These are phyloP conservation scores for Tephrocybe rancida DNA, from an alignment of 768 basidiomycete species.

Conservation along the genomic window DNA sequence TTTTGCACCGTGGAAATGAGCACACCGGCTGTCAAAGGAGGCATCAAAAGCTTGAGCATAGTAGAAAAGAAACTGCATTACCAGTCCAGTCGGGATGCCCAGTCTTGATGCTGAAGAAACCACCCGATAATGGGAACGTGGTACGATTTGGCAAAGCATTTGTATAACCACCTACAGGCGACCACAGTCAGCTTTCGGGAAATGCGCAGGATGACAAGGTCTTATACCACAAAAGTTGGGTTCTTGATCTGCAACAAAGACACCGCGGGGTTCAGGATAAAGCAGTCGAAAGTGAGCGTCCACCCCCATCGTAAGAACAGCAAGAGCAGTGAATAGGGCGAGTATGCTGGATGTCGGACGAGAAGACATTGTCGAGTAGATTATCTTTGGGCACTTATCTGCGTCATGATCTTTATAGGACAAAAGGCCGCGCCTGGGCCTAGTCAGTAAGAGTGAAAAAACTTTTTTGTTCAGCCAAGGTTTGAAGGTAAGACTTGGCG, in stretches of 20 bases:
- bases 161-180: constrained; percentile 57
- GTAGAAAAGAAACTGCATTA: constrained; percentile 22
- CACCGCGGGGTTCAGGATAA: constrained; percentile 71
- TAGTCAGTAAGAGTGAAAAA: background rate
- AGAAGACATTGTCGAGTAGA: background rate
- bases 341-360: constrained; percentile 32
- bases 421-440: too few species aligned
- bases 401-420: too few species aligned
- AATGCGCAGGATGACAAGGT: background rate
- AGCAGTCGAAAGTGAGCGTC: constrained; percentile 76
- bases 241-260: constrained; percentile 59
- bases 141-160: constrained; percentile 56
- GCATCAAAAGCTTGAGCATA: background rate
- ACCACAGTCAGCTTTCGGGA: background rate
- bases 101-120: constrained; percentile 59
- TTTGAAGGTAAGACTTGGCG: background rate
- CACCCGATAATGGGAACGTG: constrained; percentile 65
- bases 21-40: constrained; percentile 42
- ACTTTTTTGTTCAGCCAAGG: constrained; percentile 1
- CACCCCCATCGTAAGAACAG: constrained; percentile 39
- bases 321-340: constrained; percentile 22
- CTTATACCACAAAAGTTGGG: constrained; percentile 67
- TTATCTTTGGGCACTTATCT: too few species aligned
- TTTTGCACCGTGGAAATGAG: constrained; percentile 58
- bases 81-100: constrained; percentile 60